Percentiles rank a stretch among this genome's conserved stretches.
These are phyloP conservation scores for Pseudocercospora fijiensis DNA, from an alignment of 2,329 filamentous ascomycete species.

Conservation along the genomic window DNA sequence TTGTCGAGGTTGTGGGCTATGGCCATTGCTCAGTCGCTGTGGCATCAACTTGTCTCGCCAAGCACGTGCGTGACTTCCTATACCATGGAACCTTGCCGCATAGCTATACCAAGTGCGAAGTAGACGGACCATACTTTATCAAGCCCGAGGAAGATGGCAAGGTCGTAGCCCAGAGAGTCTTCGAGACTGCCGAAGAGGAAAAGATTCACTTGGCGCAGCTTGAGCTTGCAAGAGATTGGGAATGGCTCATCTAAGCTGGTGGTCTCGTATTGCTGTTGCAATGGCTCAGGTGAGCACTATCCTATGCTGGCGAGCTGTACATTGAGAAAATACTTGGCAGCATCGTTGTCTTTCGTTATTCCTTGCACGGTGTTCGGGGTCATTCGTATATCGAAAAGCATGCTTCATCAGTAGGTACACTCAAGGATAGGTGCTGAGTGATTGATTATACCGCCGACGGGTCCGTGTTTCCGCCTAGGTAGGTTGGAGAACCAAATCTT, in stretches of 20 bases:
- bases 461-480: too few species aligned
- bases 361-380: not conserved
- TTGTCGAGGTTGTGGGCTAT: conserved; percentile 27
- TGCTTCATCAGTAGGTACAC: too few species aligned
- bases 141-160: conserved; percentile 29
- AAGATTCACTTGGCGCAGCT: conserved; percentile 28
- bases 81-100: conserved; percentile 25
- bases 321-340: not conserved
- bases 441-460: too few species aligned
- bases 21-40: conserved; percentile 28
- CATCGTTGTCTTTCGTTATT: not conserved
- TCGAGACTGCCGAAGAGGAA: conserved; percentile 19
- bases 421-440: too few species aligned
- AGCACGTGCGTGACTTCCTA: conserved; percentile 24
- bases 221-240: conserved; percentile 27
- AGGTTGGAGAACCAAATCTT: too few species aligned
- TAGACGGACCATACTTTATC: conserved; percentile 27
- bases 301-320: not conserved
- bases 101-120: conserved; percentile 24
- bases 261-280: not conserved
- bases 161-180: conserved; percentile 19
- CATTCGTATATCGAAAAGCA: too few species aligned
- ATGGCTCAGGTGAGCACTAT: not conserved
- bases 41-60: conserved; percentile 25
- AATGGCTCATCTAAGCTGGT: conserved; percentile 10